phyloP scores from a whole-genome alignment of 108 stramenopile genomes.

The Nannochloropsis salina region DNA sequence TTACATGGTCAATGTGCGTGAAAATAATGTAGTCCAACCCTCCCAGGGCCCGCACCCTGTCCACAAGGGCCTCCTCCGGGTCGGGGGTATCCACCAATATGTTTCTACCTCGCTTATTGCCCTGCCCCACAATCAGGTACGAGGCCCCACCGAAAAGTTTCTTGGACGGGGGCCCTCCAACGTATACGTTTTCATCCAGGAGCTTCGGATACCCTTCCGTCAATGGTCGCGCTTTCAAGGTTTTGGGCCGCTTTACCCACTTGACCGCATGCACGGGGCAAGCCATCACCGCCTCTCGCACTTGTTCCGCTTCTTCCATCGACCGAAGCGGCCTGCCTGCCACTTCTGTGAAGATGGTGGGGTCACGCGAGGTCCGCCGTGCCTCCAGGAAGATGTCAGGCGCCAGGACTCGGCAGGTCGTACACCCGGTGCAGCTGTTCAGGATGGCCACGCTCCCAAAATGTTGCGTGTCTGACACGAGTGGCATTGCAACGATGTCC shows the following conservation, averaged over 20 bases:
- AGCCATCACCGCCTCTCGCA: not conserved
- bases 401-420: not conserved
- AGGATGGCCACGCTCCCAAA: slow-evolving; percentile 10
- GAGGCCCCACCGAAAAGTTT: not conserved
- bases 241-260: not conserved
- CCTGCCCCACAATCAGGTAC: not conserved
- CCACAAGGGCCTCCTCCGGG: not conserved
- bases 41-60: not conserved
- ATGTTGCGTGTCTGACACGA: too few species aligned
- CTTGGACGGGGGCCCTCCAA: not conserved
- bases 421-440: not conserved
- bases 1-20: not conserved
- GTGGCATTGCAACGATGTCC: too few species aligned
- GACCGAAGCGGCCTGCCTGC: not conserved
- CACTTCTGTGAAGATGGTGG: not conserved
- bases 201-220: not conserved
- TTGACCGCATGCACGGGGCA: slow-evolving; percentile 17
- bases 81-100: not conserved
- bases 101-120: not conserved
- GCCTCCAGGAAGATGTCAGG: not conserved
- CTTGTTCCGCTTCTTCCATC: slow-evolving; percentile 16
- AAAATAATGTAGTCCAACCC: not conserved
- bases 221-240: not conserved
- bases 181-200: not conserved
- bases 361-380: not conserved